Evolutionary conservation across 2,329 filamentous ascomycete genomes (phyloP).

Genomic region (Byssochlamys sp.): DNA sequence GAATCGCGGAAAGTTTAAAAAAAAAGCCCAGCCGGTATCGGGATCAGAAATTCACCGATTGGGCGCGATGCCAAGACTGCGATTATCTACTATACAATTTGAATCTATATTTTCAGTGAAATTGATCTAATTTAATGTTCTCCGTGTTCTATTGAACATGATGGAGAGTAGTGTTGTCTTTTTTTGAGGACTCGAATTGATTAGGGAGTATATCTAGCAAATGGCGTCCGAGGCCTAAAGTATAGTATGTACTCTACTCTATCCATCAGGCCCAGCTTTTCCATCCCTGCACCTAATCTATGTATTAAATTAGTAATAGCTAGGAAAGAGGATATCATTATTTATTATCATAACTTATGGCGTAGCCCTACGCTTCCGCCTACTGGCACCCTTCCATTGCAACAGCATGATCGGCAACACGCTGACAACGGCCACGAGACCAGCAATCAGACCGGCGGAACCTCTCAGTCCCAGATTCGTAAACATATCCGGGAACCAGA

Average conservation of each 20-base stretch:
- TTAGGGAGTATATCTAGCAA: too few relatives aligned
- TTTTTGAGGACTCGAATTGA: too few relatives aligned
- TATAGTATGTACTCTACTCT: neutral
- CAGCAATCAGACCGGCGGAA: conserved; percentile 1
- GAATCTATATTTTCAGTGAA: too few relatives aligned
- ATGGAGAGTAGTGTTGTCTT: too few relatives aligned
- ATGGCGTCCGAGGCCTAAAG: too few relatives aligned
- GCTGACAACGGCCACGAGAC: conserved; percentile 1
- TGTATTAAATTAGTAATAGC: neutral
- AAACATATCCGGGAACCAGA: conserved; percentile 20
- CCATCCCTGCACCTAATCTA: neutral
- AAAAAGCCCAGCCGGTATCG: neutral
- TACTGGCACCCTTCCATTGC: neutral
- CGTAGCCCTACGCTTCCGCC: neutral
- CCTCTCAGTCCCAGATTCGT: neutral
- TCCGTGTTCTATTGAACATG: too few relatives aligned
- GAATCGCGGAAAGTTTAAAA: neutral
- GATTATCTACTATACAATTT: too few relatives aligned
- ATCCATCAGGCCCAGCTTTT: too few relatives aligned
- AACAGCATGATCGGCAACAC: conserved; percentile 1
- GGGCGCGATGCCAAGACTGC: neutral
- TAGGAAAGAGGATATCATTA: neutral
- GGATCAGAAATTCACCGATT: neutral
- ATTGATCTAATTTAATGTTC: too few relatives aligned
- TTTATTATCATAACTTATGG: neutral